Percentiles rank a stretch among this genome's conserved stretches.
phyloP scores from a whole-genome alignment of 495 filamentous ascomycete species.

The Xylaria nigripes region DNA sequence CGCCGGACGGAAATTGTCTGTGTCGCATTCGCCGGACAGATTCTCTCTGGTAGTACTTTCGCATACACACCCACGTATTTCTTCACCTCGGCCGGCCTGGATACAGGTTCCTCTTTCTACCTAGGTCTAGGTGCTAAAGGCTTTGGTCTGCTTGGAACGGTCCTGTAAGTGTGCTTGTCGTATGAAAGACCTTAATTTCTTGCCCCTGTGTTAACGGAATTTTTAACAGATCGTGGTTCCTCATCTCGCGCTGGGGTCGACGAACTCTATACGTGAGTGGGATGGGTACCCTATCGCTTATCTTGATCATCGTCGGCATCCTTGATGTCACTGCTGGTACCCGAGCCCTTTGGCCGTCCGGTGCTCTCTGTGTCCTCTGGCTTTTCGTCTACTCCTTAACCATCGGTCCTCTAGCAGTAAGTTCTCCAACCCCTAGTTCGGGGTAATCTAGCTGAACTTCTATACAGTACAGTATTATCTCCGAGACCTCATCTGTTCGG shows the following conservation, averaged over 20 bases:
- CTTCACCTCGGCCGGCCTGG: constrained; percentile 54
- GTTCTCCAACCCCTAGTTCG: constrained; percentile 8
- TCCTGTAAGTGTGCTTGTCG: constrained; percentile 17
- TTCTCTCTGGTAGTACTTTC: constrained; percentile 56
- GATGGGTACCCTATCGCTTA: constrained; percentile 23
- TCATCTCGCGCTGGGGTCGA: constrained; percentile 39
- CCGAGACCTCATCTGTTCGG: constrained; percentile 42
- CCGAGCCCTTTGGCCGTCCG: constrained; percentile 19
- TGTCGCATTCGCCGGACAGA: constrained; percentile 60
- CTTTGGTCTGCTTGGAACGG: constrained; percentile 39
- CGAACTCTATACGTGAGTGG: constrained; percentile 42
- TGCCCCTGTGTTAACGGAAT: constrained; percentile 21
- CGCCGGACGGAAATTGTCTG: constrained; percentile 59
- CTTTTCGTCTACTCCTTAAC: constrained; percentile 32
- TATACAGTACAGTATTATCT: constrained; percentile 41
- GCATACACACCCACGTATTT: constrained; percentile 63
- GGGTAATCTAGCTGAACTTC: constrained; percentile 14
- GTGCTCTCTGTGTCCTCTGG: constrained; percentile 37
- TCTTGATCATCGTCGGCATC: constrained; percentile 31
- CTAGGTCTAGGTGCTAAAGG: constrained; percentile 25
- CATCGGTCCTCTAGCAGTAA: constrained; percentile 35
- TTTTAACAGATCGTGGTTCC: constrained; percentile 31
- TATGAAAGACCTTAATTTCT: constrained; percentile 2
- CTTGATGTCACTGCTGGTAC: constrained; percentile 19
- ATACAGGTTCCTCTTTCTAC: constrained; percentile 42